phyloP scores from a whole-genome alignment of 352 stramenopile species.

The Pelagophyceae sp. region DNA sequence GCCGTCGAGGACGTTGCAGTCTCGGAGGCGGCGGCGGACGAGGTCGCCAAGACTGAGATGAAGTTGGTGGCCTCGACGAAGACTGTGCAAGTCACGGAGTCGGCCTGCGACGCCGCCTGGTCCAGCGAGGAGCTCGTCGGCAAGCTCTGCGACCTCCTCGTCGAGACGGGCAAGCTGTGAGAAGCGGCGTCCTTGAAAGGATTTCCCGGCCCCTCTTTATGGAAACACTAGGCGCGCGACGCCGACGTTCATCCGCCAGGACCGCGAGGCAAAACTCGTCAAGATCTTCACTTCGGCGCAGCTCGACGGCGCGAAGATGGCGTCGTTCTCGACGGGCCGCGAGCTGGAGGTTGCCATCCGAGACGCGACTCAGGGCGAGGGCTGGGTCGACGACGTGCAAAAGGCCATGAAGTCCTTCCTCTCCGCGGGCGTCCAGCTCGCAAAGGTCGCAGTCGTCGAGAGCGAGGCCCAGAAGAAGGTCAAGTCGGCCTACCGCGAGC shows the following conservation, averaged over 20 bases:
- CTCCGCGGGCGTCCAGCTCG: slow-evolving; percentile 1
- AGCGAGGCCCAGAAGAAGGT: slow-evolving; percentile 4
- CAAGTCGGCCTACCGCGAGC: not conserved
- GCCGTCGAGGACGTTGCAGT: not conserved
- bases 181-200: no score
- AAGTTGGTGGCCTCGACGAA: not conserved
- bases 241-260: slow-evolving; percentile 5
- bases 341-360: not conserved
- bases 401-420: slow-evolving; percentile 8
- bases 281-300: not conserved
- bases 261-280: slow-evolving; percentile 14
- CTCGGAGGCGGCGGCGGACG: not conserved
- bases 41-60: not conserved
- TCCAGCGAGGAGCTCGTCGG: not conserved
- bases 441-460: not conserved
- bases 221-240: no score
- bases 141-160: not conserved
- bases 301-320: slow-evolving; percentile 9
- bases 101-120: not conserved
- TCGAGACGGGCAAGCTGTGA: not conserved
- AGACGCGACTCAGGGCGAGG: slow-evolving; percentile 4
- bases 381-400: slow-evolving; percentile 16
- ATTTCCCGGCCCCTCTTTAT: no score
- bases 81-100: not conserved
- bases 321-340: not conserved